A percentile compares a stretch with the other conserved stretches of the same genome.
phyloP scores from a whole-genome alignment of 768 basidiomycete species.

The Lentinula edodes region DNA sequence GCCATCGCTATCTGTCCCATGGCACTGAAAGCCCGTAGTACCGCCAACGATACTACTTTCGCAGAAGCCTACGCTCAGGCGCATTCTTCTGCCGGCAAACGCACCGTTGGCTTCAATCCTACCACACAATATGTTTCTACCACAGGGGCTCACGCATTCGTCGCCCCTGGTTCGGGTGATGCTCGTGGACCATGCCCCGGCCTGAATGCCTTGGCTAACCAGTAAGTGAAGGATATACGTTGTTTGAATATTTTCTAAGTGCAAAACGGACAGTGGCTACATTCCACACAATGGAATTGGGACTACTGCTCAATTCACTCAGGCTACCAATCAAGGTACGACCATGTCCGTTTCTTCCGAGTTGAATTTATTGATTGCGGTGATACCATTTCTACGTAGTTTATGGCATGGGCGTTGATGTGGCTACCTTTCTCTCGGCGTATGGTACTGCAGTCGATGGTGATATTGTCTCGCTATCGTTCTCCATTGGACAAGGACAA shows the following conservation, averaged over 20 bases:
- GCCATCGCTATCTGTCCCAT: not conserved
- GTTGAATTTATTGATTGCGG: not conserved
- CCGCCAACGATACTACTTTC: not conserved
- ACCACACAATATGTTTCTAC: not conserved
- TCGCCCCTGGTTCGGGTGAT: not conserved
- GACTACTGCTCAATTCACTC: not conserved
- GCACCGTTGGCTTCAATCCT: not conserved
- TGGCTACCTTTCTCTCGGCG: not conserved
- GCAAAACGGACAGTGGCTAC: not conserved
- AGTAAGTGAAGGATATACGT: constrained; percentile 1
- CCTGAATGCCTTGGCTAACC: constrained; percentile 24
- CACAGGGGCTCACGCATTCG: not conserved
- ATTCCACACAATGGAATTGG: not conserved
- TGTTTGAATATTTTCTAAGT: not conserved
- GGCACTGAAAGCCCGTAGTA: not conserved
- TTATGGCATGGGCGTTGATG: not conserved
- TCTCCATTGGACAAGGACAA: not conserved
- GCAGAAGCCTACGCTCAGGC: not conserved
- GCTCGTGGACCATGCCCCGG: constrained; percentile 20
- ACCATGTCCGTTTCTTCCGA: not conserved
- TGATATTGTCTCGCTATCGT: not conserved
- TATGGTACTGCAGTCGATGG: not conserved
- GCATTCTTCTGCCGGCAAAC: not conserved
- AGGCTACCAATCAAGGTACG: not conserved
- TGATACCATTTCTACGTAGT: not conserved